phyloP scores from a whole-genome alignment of 352 stramenopile species.

The Globisporangium paroecandrum region DNA sequence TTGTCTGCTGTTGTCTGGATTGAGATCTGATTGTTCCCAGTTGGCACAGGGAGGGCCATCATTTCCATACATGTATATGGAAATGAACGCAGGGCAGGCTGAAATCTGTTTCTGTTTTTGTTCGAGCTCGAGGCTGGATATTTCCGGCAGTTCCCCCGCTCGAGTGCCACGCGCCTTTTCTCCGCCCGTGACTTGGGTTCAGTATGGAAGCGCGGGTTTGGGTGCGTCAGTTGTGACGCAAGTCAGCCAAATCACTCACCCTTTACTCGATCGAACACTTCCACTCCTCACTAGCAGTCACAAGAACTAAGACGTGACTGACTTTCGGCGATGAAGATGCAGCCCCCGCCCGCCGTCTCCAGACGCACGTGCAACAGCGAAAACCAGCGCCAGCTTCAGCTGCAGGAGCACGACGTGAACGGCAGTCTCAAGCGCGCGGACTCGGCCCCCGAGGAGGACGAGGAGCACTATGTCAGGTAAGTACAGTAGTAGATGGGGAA shows the following conservation, averaged over 20 bases:
- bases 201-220: neutral
- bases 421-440: constrained; percentile 31
- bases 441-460: constrained; percentile 38
- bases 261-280: neutral
- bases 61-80: no score
- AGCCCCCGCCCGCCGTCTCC: neutral
- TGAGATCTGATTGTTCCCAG: no score
- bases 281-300: neutral
- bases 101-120: neutral
- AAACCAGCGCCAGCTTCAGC: neutral
- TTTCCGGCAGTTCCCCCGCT: constrained; percentile 2
- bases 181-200: constrained; percentile 5
- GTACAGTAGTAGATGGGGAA: neutral
- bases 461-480: constrained; percentile 70
- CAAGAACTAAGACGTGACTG: neutral
- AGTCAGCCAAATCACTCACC: constrained; percentile 3
- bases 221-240: neutral
- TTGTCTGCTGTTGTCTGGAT: no score
- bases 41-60: no score
- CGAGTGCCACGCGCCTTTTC: constrained; percentile 7
- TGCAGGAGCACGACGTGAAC: neutral
- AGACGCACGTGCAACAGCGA: neutral
- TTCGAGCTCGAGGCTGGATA: neutral
- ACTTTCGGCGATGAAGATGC: neutral
- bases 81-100: no score